A percentile compares a stretch with the other conserved stretches of the same genome.
Evolutionary conservation across 164 flowering plant genomes (phyloP).

Genomic region (Liriodendron chinense): DNA sequence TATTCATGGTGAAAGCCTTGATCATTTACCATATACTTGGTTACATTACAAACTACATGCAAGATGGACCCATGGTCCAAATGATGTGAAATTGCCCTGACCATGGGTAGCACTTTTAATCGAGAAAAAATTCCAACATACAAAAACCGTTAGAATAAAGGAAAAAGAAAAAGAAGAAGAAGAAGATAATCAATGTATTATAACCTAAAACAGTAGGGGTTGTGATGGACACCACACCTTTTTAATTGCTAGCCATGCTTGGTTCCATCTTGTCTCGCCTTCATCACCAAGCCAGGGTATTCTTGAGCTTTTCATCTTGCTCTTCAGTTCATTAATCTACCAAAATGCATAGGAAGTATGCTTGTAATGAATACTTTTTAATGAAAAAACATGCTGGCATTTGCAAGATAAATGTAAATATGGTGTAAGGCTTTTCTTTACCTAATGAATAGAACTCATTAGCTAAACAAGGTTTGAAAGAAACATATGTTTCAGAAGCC

Average conservation of each 20-base stretch:
- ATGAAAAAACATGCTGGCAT: neutral
- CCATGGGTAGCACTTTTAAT: neutral
- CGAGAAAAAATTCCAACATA: neutral
- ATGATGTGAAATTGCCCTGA: neutral
- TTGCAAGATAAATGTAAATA: neutral
- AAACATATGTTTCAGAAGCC: too few species aligned
- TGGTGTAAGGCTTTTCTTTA: too few species aligned
- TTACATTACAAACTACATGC: neutral
- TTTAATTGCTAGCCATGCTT: constrained; percentile 40
- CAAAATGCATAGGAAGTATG: neutral
- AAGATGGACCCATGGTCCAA: neutral
- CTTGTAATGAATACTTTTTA: neutral
- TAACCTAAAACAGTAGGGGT: neutral
- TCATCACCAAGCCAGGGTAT: constrained; percentile 45
- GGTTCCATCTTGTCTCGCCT: constrained; percentile 33
- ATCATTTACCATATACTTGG: neutral
- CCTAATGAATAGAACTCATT: too few species aligned
- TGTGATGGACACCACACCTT: constrained; percentile 11
- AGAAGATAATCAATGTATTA: too few species aligned
- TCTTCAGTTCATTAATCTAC: constrained; percentile 28
- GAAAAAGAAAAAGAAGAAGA: too few species aligned
- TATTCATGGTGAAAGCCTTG: neutral
- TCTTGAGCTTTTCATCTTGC: constrained; percentile 33
- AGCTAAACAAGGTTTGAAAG: too few species aligned
- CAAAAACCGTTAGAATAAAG: neutral